Percentiles rank a stretch among this genome's conserved stretches.
phyloP scores from a whole-genome alignment of 805 yeast species.

The Zygosaccharomyces rouxii region DNA sequence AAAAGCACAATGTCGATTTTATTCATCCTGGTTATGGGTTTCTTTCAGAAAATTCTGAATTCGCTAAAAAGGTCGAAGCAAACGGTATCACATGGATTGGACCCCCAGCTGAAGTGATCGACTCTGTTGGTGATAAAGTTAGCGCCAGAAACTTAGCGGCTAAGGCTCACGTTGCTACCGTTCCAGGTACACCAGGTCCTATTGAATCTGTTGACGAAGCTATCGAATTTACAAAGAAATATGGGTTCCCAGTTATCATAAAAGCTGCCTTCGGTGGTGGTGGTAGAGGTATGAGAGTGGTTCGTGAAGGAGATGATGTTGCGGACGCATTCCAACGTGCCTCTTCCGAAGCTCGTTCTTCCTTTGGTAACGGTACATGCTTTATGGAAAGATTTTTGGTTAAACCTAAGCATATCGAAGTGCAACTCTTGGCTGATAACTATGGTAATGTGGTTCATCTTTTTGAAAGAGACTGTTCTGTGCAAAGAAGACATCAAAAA shows the following conservation, averaged over 20 bases:
- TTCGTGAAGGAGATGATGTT: constrained; percentile 90
- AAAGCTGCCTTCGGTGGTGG: constrained; percentile 99
- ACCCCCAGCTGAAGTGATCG: constrained; percentile 82
- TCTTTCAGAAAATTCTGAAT: constrained; percentile 85
- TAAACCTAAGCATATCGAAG: constrained; percentile 97
- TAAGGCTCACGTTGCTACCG: constrained; percentile 80
- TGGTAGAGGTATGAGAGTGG: constrained; percentile 99
- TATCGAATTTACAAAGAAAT: constrained; percentile 64
- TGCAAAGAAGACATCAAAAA: constrained; percentile 98
- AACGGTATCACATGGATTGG: constrained; percentile 96
- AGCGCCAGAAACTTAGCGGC: constrained; percentile 86
- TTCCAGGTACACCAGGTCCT: constrained; percentile 98
- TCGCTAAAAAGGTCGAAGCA: constrained; percentile 86
- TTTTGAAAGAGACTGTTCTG: constrained; percentile 98
- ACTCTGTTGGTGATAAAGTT: constrained; percentile 95
- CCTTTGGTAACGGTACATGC: constrained; percentile 99
- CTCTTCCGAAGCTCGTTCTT: constrained; percentile 84
- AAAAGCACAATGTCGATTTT: constrained; percentile 72
- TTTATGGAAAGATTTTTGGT: constrained; percentile 93
- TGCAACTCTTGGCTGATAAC: constrained; percentile 88
- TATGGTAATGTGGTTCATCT: constrained; percentile 93
- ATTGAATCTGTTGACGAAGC: constrained; percentile 80
- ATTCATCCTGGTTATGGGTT: constrained; percentile 94
- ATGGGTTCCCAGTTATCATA: constrained; percentile 95
- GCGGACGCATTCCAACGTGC: constrained; percentile 92